phyloP scores from a whole-genome alignment of 768 basidiomycete species.

The Vararia minispora region DNA sequence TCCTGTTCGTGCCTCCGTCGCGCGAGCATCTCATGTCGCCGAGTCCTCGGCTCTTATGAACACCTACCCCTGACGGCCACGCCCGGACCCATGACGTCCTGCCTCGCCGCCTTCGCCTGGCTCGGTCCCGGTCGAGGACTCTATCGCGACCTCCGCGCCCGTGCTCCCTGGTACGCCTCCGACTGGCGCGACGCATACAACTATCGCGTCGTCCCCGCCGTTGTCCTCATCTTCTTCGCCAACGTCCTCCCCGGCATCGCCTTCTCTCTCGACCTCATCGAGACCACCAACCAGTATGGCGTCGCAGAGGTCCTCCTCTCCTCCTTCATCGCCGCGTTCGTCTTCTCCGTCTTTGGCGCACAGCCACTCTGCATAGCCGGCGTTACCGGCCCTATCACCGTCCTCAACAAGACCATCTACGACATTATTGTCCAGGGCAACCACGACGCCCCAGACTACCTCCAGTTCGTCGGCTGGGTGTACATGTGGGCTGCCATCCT shows the following conservation, averaged over 20 bases:
- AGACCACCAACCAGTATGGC: constrained; percentile 83
- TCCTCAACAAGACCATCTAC: constrained; percentile 86
- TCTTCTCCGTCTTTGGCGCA: constrained; percentile 79
- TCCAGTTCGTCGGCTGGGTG: constrained; percentile 87
- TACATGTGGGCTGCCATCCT: constrained; percentile 85
- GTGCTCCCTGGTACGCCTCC: constrained; percentile 68
- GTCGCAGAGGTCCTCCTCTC: constrained; percentile 77
- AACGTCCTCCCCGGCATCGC: constrained; percentile 88
- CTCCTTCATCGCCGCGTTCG: constrained; percentile 82
- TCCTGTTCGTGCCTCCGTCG: no score
- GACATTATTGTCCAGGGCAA: constrained; percentile 54
- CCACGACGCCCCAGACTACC: constrained; percentile 56
- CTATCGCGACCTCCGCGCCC: constrained; percentile 51
- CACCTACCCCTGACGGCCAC: no score
- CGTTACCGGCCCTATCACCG: constrained; percentile 88
- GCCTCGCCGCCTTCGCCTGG: no score
- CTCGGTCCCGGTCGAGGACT: no score
- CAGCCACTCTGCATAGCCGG: constrained; percentile 91
- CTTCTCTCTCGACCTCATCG: constrained; percentile 85
- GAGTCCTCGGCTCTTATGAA: no score
- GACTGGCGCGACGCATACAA: constrained; percentile 93
- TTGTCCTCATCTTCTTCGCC: constrained; percentile 76
- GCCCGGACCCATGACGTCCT: no score
- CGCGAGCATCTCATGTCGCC: no score
- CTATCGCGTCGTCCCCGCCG: constrained; percentile 82